Conservation (phyloP, 805 yeast genomes). For the Metschnikowia baotianmanensis region DNA sequence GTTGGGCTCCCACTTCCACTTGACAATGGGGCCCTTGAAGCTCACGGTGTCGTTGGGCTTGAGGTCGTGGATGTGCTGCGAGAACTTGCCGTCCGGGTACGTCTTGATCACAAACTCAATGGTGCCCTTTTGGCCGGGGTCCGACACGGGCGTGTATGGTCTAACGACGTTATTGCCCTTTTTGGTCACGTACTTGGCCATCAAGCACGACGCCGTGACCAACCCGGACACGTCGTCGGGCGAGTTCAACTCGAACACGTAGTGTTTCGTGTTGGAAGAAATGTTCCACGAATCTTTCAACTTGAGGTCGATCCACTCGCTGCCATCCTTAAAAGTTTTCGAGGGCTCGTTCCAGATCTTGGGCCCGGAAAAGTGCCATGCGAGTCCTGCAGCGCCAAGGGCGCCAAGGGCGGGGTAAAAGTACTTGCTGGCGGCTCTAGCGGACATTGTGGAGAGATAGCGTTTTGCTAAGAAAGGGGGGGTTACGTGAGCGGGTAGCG, state of each 20-base stretch:
- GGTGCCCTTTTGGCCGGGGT: constrained; percentile 64
- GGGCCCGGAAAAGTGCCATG: constrained; percentile 26
- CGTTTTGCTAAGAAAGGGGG: background rate
- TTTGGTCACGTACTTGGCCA: constrained; percentile 78
- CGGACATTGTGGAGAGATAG: constrained; percentile 19
- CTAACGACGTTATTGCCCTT: constrained; percentile 87
- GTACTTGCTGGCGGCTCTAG: constrained; percentile 24
- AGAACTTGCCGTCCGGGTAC: constrained; percentile 83
- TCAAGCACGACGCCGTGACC: constrained; percentile 70
- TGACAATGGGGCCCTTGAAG: constrained; percentile 90
- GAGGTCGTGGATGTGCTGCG: constrained; percentile 66
- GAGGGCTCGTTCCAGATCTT: constrained; percentile 35
- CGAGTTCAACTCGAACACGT: constrained; percentile 67
- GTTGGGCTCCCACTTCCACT: constrained; percentile 90
- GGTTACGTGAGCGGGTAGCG: background rate
- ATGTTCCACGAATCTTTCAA: constrained; percentile 47
- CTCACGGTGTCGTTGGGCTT: constrained; percentile 78
- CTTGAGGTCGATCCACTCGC: constrained; percentile 71
- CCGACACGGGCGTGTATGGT: constrained; percentile 85
- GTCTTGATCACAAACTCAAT: constrained; percentile 80
- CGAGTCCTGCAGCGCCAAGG: constrained; percentile 35
- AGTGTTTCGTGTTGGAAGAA: constrained; percentile 63
- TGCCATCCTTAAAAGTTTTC: constrained; percentile 58
- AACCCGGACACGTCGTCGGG: constrained; percentile 73
- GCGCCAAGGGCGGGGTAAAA: constrained; percentile 32